Base-by-base conservation (phyloP, 306 rosid genomes). In the Lablab purpureus region DNA sequence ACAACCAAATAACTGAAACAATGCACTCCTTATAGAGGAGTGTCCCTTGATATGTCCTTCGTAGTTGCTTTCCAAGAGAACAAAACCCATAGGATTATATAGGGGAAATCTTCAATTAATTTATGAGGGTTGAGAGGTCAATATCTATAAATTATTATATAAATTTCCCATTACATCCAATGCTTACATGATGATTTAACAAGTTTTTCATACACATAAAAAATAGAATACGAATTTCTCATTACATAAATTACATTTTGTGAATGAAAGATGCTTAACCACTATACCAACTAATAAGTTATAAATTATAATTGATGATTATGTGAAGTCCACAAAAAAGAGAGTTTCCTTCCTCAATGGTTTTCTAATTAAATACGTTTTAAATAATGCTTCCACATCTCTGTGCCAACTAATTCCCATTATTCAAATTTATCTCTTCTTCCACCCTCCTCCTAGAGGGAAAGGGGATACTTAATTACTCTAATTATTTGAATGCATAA, bases 101-200 rank as follows among this genome's bases (percentile, higher is more conserved):
- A 71, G 72, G 72, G 64, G 59, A 77, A 68, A 14, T 19, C 73
- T 71, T 73, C 71, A 17, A 52, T 45, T 46, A 60, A 36, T 30
- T 63, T 25, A 85, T 65, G 82, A 80, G 82, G 74, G 89, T 86
- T 81, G 88, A 72, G 75, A 82, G 69, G 84, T 87, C 92, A 73
- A 85, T 60, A 67, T 75, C 87, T 74, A 28, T 72, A 76, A 71
- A 66, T 83, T 58, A 41, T 72, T 80, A 73, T 54, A 81, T 65
- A 19, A 28, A 28, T 40, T 67, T 25, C 7, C 15, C 18, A 41
- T 41, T 2, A 41, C 2, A 10, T 41, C 46, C 0, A 10, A 41
- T 41, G 3, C 14, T 11, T 41, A 41, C 46, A 41, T 41, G 4
- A 10, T 41, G 1, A 7, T 34, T 34, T 2, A 2, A 30, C 4